A percentile compares a stretch with the other conserved stretches of the same genome.
Evolutionary conservation across 495 filamentous ascomycete genomes (phyloP).

Genomic region (Penicillium argentinense): DNA sequence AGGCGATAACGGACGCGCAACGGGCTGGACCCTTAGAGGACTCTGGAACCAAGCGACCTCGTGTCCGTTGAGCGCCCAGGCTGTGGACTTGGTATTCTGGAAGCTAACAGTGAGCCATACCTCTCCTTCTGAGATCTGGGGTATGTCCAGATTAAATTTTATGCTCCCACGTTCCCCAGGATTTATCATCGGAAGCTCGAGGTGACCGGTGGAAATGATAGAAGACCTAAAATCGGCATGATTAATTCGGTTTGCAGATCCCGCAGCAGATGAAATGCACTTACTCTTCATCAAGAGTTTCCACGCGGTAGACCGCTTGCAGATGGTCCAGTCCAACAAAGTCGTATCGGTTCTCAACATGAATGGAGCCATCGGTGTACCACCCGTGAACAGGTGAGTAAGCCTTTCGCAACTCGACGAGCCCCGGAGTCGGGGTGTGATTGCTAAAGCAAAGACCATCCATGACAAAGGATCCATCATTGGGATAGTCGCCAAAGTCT

Average conservation of each 20-base stretch:
- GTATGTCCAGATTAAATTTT: conserved; percentile 8
- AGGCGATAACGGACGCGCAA: not conserved
- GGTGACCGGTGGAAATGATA: not conserved
- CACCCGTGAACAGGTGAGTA: conserved; percentile 48
- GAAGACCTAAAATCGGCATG: not conserved
- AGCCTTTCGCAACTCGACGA: conserved; percentile 60
- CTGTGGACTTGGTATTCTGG: conserved; percentile 18
- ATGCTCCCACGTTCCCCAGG: conserved; percentile 7
- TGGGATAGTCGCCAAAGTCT: conserved; percentile 63
- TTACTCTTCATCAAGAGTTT: conserved; percentile 17
- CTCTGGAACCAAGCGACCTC: conserved; percentile 37
- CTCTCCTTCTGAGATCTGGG: not conserved
- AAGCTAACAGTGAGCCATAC: conserved; percentile 36
- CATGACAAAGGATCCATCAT: conserved; percentile 64
- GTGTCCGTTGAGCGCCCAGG: conserved; percentile 31
- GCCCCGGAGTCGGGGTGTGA: conserved; percentile 57
- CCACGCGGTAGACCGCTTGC: conserved; percentile 24
- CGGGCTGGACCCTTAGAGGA: conserved; percentile 15
- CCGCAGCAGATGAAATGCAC: not conserved
- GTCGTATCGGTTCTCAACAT: conserved; percentile 53
- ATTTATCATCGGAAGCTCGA: not conserved
- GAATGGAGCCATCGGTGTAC: not conserved
- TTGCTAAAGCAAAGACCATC: conserved; percentile 58
- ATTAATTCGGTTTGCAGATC: no score
- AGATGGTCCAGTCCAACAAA: conserved; percentile 52